Base-by-base conservation (phyloP, 352 stramenopile species). In the Phytophthora brassicae region DNA sequence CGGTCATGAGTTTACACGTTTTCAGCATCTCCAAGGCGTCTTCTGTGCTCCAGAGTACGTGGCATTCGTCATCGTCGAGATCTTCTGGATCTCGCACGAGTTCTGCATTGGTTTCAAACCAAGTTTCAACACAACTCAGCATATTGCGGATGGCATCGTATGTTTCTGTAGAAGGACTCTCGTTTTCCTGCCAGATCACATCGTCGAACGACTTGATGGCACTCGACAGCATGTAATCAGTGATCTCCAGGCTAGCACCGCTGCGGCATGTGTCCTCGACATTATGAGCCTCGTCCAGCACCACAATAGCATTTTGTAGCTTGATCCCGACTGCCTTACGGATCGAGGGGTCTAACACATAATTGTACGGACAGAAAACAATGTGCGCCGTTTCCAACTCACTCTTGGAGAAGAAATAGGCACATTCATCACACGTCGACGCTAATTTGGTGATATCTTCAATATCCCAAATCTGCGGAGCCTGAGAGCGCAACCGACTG, bases 301-400 rank as follows among this genome's bases (percentile, higher is more conserved):
- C 78, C n/a, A 95, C 70, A 28, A 94, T 90, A 5, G 83, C 58
- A 54, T 91, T 78, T 5, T 86, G 74, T 9, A 93, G 64, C 38
- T 61, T 72, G 63, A 95, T 92, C 13, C 64, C 65, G 0, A 91
- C 72, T 1, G 86, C 74, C 20, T 75, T 71, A 8, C 86, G 82
- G 33, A 95, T 91, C 9, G 64, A 61, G 14, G 86, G 84, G 36
- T 95, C 79, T 23, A 95, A 52, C n/a, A 95, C 57, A 52, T 95
- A 95, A 55, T 92, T 95, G 70, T 95, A 95, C 44, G 86, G 84
- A 44, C 81, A 92, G 46, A 95, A 94, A 16, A 94, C 79, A 41
- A 94, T 79, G 50, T 92, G 72, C 4, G 86, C 85, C 5, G 73
- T 57, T 8, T 66, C 66, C 8, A 90, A 55, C 24, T 61, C 61